Conservation (phyloP, 2,329 filamentous ascomycete species). For the Cladophialophora immunda region DNA sequence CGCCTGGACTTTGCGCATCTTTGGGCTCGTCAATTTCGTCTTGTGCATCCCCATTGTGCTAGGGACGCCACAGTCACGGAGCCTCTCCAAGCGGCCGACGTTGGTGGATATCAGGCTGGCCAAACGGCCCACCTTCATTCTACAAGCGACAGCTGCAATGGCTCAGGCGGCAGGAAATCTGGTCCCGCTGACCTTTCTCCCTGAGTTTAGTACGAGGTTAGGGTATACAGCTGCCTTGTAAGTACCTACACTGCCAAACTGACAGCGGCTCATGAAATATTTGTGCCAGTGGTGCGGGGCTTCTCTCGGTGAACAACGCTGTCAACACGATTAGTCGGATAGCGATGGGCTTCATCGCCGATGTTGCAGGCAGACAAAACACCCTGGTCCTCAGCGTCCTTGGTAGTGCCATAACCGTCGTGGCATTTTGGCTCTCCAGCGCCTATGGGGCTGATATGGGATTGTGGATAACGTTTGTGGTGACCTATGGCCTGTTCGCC, state of each 20-base stretch:
- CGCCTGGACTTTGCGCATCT: slow-evolving; percentile 47
- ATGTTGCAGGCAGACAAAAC: slow-evolving; percentile 51
- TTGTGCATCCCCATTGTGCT: slow-evolving; percentile 46
- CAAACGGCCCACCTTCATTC: slow-evolving; percentile 47
- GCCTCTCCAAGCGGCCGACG: slow-evolving; percentile 42
- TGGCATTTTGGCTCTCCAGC: slow-evolving; percentile 44
- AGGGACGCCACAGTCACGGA: slow-evolving; percentile 39
- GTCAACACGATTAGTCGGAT: slow-evolving; percentile 52
- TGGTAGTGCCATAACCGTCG: slow-evolving; percentile 42
- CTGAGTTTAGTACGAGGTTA: slow-evolving; percentile 50
- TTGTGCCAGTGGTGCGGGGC: slow-evolving; percentile 46
- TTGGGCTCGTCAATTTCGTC: slow-evolving; percentile 40
- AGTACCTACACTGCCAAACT: slow-evolving; percentile 1
- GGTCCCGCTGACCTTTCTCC: slow-evolving; percentile 51
- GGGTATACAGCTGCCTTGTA: slow-evolving; percentile 46
- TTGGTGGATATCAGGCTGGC: slow-evolving; percentile 49
- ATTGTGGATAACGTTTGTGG: slow-evolving; percentile 43
- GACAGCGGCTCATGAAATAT: background rate
- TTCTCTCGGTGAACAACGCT: slow-evolving; percentile 52
- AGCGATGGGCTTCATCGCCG: slow-evolving; percentile 49
- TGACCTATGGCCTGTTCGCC: slow-evolving; percentile 50
- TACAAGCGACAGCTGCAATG: slow-evolving; percentile 48
- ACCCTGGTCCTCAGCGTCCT: slow-evolving; percentile 47
- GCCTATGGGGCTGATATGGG: slow-evolving; percentile 39
- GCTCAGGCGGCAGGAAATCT: slow-evolving; percentile 52